Evolutionary conservation across 2,329 filamentous ascomycete genomes (phyloP).

Genomic region (Nigrospora osmanthi): DNA sequence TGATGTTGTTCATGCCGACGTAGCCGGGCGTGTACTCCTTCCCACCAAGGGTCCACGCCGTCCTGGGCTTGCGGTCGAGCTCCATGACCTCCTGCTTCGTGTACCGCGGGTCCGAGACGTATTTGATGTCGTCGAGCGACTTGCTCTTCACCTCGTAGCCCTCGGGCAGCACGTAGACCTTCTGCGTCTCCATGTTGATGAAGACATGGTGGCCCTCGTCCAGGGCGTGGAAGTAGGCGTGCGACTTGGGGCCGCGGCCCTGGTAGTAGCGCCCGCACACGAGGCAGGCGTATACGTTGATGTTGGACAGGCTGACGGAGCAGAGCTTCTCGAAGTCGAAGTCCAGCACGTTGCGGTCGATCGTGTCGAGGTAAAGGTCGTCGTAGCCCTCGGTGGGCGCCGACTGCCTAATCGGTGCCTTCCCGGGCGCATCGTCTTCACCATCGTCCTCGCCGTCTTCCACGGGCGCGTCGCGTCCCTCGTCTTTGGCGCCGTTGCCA

Average conservation of each 20-base stretch:
- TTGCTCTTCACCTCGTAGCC: slow-evolving; percentile 95
- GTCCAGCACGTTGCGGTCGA: slow-evolving; percentile 85
- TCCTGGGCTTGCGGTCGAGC: slow-evolving; percentile 60
- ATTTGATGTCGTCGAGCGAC: slow-evolving; percentile 95
- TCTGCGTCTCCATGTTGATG: slow-evolving; percentile 93
- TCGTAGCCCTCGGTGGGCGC: slow-evolving; percentile 83
- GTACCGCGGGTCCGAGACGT: slow-evolving; percentile 87
- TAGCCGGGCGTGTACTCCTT: slow-evolving; percentile 89
- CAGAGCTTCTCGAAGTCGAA: slow-evolving; percentile 99
- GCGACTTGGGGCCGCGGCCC: slow-evolving; percentile 84
- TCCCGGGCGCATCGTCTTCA: slow-evolving; percentile 24
- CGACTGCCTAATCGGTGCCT: slow-evolving; percentile 56
- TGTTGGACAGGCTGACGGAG: slow-evolving; percentile 91
- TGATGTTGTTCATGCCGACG: slow-evolving; percentile 99
- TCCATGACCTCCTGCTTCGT: slow-evolving; percentile 70
- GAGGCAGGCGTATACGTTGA: slow-evolving; percentile 96
- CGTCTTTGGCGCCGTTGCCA: slow-evolving; percentile 12
- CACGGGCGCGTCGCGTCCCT: slow-evolving; percentile 16
- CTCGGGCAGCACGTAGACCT: slow-evolving; percentile 86
- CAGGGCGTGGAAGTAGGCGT: slow-evolving; percentile 95
- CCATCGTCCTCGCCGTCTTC: slow-evolving; percentile 29
- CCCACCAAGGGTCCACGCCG: slow-evolving; percentile 70
- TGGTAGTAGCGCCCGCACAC: slow-evolving; percentile 98
- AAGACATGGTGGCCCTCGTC: slow-evolving; percentile 96
- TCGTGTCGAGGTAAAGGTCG: slow-evolving; percentile 95